Evolutionary conservation across 805 yeast species (phyloP).

Genomic region (Pichia manshurica): DNA sequence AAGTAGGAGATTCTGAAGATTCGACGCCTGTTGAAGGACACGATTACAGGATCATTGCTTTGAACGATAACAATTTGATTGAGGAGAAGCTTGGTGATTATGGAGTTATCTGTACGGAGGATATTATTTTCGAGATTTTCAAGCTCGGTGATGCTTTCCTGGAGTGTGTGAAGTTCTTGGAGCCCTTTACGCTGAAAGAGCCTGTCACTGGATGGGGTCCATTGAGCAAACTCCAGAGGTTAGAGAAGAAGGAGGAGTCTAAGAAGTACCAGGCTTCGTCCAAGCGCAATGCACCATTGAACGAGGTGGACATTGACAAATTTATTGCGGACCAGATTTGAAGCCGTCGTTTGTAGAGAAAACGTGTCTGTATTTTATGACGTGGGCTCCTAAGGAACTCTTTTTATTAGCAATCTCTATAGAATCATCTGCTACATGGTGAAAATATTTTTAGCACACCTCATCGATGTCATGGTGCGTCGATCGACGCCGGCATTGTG

Average conservation of each 20-base stretch:
- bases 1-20: conserved; percentile 17
- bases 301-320: conserved; percentile 68
- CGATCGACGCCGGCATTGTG: too few species aligned
- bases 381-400: too few species aligned
- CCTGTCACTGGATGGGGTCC: conserved; percentile 76
- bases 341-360: too few species aligned
- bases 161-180: conserved; percentile 52
- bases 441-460: too few species aligned
- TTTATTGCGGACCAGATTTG: conserved; percentile 55
- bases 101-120: conserved; percentile 77
- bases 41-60: conserved; percentile 33
- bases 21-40: conserved; percentile 11
- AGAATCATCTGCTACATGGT: too few species aligned
- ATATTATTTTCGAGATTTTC: conserved; percentile 65
- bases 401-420: too few species aligned
- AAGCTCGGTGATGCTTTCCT: conserved; percentile 62
- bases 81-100: conserved; percentile 66
- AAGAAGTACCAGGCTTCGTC: conserved; percentile 44
- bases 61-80: conserved; percentile 69
- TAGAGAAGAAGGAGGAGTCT: conserved; percentile 50
- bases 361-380: not conserved
- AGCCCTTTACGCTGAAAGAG: conserved; percentile 63
- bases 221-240: conserved; percentile 57
- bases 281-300: conserved; percentile 58
- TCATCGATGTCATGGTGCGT: too few species aligned